A percentile compares a stretch with the other conserved stretches of the same genome.
Conservation (phyloP, 345 rosid genomes). For the Ceriops tagal region DNA sequence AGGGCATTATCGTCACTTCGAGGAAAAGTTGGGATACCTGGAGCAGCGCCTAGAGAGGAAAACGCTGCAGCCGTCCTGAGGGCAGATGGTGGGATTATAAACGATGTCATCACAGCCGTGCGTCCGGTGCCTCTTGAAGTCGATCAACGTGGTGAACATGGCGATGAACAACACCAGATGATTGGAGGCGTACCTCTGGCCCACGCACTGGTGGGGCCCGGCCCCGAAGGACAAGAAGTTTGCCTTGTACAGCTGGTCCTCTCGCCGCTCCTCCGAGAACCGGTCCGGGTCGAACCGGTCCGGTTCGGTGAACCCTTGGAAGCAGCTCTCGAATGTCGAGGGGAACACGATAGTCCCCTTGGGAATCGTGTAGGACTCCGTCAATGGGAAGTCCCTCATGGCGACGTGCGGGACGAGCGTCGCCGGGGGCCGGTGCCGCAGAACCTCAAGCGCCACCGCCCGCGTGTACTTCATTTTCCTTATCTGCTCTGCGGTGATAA, state of each 20-base stretch:
- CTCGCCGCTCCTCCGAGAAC: conserved; percentile 53
- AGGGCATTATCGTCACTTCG: conserved; percentile 24
- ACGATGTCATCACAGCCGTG: conserved; percentile 72
- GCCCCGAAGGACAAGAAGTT: conserved; percentile 76
- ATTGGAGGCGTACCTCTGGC: conserved; percentile 80
- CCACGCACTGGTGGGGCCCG: conserved; percentile 90
- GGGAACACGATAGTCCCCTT: conserved; percentile 83
- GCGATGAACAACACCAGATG: conserved; percentile 76
- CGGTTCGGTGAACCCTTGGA: conserved; percentile 70
- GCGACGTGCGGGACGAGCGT: conserved; percentile 88
- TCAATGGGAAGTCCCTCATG: conserved; percentile 51
- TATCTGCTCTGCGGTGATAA: conserved; percentile 58
- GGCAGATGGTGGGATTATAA: conserved; percentile 74
- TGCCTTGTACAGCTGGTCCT: conserved; percentile 51
- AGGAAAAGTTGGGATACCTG: conserved; percentile 30
- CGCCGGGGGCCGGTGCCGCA: conserved; percentile 74
- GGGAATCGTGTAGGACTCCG: conserved; percentile 65
- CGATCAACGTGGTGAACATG: conserved; percentile 50
- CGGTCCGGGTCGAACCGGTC: conserved; percentile 78
- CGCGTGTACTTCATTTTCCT: conserved; percentile 78
- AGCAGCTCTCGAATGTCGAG: conserved; percentile 74
- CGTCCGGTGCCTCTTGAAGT: conserved; percentile 51
- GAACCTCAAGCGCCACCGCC: conserved; percentile 82
- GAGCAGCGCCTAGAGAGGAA: conserved; percentile 47
- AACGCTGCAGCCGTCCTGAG: conserved; percentile 73